These are phyloP conservation scores for Entomophthora muscae DNA, from an alignment of 371 early-diverging fungal species.

Conservation along the genomic window DNA sequence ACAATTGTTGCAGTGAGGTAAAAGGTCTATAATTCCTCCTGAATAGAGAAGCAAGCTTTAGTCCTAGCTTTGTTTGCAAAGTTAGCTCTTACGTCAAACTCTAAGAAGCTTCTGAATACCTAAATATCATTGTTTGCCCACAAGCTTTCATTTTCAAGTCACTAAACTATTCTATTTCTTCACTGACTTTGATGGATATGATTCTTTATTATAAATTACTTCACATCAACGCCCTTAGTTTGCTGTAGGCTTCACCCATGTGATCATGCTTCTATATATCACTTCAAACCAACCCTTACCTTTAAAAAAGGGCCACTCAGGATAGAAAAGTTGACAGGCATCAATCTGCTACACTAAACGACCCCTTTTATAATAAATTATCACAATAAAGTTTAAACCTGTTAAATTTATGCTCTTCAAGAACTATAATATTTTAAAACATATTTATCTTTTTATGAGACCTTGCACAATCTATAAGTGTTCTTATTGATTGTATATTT, in stretches of 20 bases:
- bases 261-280: background rate
- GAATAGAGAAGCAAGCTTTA: background rate
- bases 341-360: background rate
- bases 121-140: background rate
- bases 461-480: no score
- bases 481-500: no score
- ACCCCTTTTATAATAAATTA: no score
- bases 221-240: background rate
- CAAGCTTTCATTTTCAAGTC: background rate
- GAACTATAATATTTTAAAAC: no score
- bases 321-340: background rate
- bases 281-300: background rate
- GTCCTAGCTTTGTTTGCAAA: background rate
- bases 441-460: no score
- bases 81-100: background rate
- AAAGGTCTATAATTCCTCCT: background rate
- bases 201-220: background rate
- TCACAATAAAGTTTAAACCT: no score
- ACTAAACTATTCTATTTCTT: background rate
- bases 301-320: background rate
- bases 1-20: background rate
- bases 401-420: no score
- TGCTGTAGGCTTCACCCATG: background rate
- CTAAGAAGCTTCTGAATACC: background rate
- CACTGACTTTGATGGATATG: background rate